phyloP scores from a whole-genome alignment of 2,329 filamentous ascomycete genomes.

The Uncinocarpus reesii region DNA sequence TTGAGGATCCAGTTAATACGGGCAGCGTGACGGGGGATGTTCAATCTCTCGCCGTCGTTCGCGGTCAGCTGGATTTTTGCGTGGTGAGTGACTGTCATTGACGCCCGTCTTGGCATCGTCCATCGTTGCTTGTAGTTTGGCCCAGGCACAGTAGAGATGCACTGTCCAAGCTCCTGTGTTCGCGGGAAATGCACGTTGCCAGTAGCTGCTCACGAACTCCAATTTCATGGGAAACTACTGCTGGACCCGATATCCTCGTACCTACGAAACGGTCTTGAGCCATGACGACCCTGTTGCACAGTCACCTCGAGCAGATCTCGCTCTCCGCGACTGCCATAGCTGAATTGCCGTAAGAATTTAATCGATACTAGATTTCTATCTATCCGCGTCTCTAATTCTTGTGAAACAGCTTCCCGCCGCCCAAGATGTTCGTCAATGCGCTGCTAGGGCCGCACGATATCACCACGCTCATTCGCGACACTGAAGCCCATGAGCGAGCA shows the following conservation, averaged over 20 bases:
- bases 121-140: no score
- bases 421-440: slow-evolving; percentile 94
- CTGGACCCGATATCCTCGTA: no score
- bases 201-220: no score
- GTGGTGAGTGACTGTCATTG: no score
- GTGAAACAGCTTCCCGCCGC: slow-evolving; percentile 61
- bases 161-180: no score
- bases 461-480: slow-evolving; percentile 86
- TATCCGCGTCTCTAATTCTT: neutral
- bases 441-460: slow-evolving; percentile 83
- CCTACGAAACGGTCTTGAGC: no score
- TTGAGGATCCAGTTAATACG: neutral
- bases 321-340: slow-evolving; percentile 67
- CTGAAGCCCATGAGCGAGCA: slow-evolving; percentile 84
- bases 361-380: neutral
- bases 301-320: slow-evolving; percentile 65
- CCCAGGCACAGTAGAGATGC: no score
- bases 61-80: neutral
- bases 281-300: slow-evolving; percentile 56
- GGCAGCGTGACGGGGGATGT: neutral
- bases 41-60: neutral
- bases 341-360: slow-evolving; percentile 54
- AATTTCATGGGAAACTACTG: no score
- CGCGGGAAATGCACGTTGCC: no score
- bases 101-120: no score